Conservation (phyloP, 352 stramenopile genomes). For the Globisporangium polare region DNA sequence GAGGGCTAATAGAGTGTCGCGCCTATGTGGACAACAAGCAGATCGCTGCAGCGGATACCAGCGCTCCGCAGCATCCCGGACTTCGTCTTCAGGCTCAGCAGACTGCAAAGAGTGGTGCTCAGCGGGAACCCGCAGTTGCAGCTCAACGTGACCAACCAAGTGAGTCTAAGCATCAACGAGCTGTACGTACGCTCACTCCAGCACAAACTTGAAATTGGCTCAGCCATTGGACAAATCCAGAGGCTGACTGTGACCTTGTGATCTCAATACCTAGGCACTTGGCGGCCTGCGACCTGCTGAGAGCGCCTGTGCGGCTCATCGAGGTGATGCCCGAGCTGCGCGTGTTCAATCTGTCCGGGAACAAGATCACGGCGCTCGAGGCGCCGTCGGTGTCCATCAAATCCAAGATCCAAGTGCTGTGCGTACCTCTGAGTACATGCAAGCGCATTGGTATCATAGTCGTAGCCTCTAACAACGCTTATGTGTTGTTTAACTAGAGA, state of each 20-base stretch:
- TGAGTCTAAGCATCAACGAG: conserved; percentile 16
- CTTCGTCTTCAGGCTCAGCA: conserved; percentile 14
- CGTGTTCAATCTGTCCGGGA: conserved; percentile 21
- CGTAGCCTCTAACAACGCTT: background rate
- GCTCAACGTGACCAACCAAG: conserved; percentile 5
- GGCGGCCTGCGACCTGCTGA: conserved; percentile 13
- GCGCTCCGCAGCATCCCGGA: conserved; percentile 17
- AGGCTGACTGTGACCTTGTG: background rate
- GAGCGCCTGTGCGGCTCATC: conserved; percentile 3
- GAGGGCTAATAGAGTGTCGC: too few relatives aligned
- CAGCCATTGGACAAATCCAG: background rate
- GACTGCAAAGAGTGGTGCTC: conserved; percentile 18
- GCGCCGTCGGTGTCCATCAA: background rate
- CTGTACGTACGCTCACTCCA: conserved; percentile 14
- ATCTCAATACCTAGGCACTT: conserved; percentile 10
- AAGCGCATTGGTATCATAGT: background rate
- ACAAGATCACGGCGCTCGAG: conserved; percentile 15
- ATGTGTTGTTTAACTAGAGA: conserved; percentile 8
- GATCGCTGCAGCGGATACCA: conserved; percentile 23
- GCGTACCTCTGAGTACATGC: background rate
- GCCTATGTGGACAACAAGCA: conserved; percentile 1
- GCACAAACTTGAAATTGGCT: background rate
- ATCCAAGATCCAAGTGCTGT: conserved; percentile 16
- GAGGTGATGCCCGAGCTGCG: conserved; percentile 13
- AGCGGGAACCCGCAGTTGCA: conserved; percentile 21